Percentiles rank a stretch among this genome's conserved stretches.
These are phyloP conservation scores for Wakefieldia striispora DNA, from an alignment of 768 basidiomycete species.

Conservation along the genomic window DNA sequence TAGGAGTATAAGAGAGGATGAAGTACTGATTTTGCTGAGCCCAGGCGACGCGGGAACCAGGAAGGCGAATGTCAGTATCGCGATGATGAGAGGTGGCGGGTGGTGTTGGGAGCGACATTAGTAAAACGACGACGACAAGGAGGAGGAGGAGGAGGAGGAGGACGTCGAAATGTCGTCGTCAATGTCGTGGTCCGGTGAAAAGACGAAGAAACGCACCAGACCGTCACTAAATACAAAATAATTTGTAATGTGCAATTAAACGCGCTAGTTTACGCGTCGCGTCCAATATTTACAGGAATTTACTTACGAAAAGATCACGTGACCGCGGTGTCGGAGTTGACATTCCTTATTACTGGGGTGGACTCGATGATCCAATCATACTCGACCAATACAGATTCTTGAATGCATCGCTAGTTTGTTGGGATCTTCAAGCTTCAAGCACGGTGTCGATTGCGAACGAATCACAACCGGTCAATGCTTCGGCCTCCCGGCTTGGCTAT, in stretches of 20 bases:
- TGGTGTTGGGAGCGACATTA: slow-evolving; percentile 58
- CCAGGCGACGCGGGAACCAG: slow-evolving; percentile 47
- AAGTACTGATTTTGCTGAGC: slow-evolving; percentile 51
- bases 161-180: slow-evolving; percentile 4
- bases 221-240: slow-evolving; percentile 30
- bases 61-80: slow-evolving; percentile 51
- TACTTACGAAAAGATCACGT: slow-evolving; percentile 13
- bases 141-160: slow-evolving; percentile 3
- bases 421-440: too few species aligned
- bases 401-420: too few species aligned
- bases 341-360: too few species aligned
- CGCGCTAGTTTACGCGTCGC: slow-evolving; percentile 43
- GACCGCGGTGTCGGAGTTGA: slow-evolving; percentile 4
- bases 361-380: too few species aligned
- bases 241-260: slow-evolving; percentile 33
- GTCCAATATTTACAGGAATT: slow-evolving; percentile 32
- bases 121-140: slow-evolving; percentile 14
- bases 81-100: slow-evolving; percentile 56
- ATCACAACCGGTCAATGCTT: too few species aligned
- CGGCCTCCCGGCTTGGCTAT: too few species aligned
- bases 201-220: not conserved
- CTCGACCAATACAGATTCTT: too few species aligned
- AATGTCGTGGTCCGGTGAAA: slow-evolving; percentile 20
- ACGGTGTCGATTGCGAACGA: too few species aligned
- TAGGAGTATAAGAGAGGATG: slow-evolving; percentile 33